These are phyloP conservation scores for Diaporthe longicolla DNA, from an alignment of 2,329 filamentous ascomycete species.

Conservation along the genomic window DNA sequence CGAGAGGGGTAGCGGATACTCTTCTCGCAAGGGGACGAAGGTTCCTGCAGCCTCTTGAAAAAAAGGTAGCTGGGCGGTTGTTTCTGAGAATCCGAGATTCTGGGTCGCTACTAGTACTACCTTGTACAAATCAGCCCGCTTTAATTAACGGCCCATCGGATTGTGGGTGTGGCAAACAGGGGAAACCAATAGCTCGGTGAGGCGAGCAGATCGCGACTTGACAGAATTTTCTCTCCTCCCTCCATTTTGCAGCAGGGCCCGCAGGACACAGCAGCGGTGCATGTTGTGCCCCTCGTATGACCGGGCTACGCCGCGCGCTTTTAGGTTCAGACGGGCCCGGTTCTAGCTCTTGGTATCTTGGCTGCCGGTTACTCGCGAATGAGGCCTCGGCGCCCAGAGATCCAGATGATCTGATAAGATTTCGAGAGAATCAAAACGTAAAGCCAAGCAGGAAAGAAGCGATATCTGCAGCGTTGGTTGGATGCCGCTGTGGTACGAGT, in stretches of 20 bases:
- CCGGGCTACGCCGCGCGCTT: conserved; percentile 21
- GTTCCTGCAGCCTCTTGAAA: background rate
- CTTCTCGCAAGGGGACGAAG: background rate
- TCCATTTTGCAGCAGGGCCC: background rate
- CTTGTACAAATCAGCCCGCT: conserved; percentile 1
- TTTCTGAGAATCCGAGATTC: background rate
- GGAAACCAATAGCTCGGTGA: background rate
- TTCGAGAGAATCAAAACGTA: conserved; percentile 13
- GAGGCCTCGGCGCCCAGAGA: conserved; percentile 16
- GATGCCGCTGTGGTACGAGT: conserved; percentile 4
- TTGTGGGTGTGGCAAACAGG: background rate
- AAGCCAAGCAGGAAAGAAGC: conserved; percentile 13
- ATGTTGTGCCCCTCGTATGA: conserved; percentile 4
- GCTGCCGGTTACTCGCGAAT: conserved; percentile 21
- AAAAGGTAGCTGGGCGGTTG: background rate
- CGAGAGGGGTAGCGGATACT: background rate
- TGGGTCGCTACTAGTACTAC: conserved; percentile 10
- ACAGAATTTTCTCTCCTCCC: conserved; percentile 7
- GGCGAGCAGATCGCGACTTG: background rate
- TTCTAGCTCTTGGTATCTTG: conserved; percentile 29
- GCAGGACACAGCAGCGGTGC: conserved; percentile 7
- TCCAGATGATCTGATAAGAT: conserved; percentile 27
- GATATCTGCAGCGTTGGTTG: background rate
- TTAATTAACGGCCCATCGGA: background rate
- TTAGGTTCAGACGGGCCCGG: conserved; percentile 24